Evolutionary conservation across 108 stramenopile genomes (phyloP).

Genomic region (Nitzschia palea): DNA sequence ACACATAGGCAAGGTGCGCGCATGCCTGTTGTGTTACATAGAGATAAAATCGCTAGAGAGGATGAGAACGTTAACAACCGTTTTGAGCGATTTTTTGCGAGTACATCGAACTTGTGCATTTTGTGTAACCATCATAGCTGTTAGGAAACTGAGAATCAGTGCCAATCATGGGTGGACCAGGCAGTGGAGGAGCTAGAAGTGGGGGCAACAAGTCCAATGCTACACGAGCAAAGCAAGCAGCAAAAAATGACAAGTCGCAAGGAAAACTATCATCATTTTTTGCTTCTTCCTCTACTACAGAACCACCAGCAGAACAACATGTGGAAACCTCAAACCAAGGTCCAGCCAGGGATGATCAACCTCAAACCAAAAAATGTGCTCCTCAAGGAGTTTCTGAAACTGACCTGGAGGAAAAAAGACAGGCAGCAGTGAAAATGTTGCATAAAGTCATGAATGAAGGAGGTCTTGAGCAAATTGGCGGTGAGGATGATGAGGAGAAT

Average conservation of each 20-base stretch:
- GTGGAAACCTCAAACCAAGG: background rate
- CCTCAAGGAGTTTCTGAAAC: background rate
- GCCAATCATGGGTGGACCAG: background rate
- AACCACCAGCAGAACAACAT: background rate
- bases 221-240: too few relatives aligned
- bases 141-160: too few relatives aligned
- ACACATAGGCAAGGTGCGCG: background rate
- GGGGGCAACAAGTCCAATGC: too few relatives aligned
- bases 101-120: too few relatives aligned
- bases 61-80: too few relatives aligned
- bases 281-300: background rate
- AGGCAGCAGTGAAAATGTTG: background rate
- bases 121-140: too few relatives aligned
- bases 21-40: too few relatives aligned
- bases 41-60: too few relatives aligned
- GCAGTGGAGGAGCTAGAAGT: background rate
- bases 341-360: background rate
- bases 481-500: background rate
- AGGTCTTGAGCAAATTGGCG: background rate
- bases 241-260: background rate
- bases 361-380: background rate
- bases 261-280: background rate
- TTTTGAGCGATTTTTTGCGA: too few relatives aligned
- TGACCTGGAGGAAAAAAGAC: background rate
- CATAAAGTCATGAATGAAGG: background rate